Percentiles rank a stretch among this genome's conserved stretches.
Conservation (phyloP, 371 early-diverging fungal genomes). For the Zancudomyces culisetae region DNA sequence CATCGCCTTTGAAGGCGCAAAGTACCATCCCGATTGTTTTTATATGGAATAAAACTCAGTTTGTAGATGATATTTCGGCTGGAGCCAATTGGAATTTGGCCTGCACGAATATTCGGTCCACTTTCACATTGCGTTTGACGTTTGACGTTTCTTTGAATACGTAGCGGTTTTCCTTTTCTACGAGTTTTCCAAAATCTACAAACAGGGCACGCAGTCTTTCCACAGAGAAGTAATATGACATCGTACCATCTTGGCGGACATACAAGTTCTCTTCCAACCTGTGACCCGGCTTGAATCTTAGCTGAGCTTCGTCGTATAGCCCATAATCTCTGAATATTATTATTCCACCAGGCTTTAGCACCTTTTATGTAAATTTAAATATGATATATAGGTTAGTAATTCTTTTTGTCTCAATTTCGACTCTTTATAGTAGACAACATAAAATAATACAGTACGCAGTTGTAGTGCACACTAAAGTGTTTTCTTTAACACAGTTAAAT, state of each 20-base stretch:
- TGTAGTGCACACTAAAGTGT: no score
- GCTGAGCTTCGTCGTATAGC: conserved; percentile 69
- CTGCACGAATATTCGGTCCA: conserved; percentile 77
- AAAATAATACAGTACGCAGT: no score
- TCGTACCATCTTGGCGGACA: conserved; percentile 71
- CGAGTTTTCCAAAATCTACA: conserved; percentile 49
- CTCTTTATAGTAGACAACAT: no score
- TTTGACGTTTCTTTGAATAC: conserved; percentile 65
- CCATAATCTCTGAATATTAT: conserved; percentile 80
- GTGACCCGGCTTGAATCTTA: conserved; percentile 63
- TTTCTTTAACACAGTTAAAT: no score
- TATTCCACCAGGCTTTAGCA: conserved; percentile 54
- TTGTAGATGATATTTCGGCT: neutral
- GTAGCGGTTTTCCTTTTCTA: conserved; percentile 45
- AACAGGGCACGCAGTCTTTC: conserved; percentile 37
- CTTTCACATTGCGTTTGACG: conserved; percentile 44
- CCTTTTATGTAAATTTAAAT: no score
- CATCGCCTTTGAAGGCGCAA: conserved; percentile 20
- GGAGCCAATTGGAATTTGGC: conserved; percentile 37
- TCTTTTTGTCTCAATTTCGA: no score
- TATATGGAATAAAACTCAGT: conserved; percentile 10
- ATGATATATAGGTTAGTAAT: no score
- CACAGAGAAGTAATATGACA: conserved; percentile 19
- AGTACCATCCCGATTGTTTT: conserved; percentile 21
- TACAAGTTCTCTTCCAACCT: conserved; percentile 63